These are phyloP conservation scores for Suhomyces bokatorum DNA, from an alignment of 1,139 yeast species.

Conservation along the genomic window DNA sequence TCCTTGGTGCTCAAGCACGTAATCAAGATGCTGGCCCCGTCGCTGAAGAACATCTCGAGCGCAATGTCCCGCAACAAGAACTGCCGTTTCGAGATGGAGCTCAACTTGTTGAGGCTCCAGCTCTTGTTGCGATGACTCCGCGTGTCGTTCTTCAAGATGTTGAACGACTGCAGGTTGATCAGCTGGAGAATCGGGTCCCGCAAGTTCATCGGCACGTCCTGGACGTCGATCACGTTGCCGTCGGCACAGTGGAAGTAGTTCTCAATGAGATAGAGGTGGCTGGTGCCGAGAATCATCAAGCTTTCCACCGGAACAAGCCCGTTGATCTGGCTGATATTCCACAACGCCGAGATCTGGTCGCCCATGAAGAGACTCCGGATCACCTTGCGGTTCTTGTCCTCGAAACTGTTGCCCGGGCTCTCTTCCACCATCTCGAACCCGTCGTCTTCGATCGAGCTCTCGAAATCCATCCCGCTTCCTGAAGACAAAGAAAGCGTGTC, in stretches of 20 bases:
- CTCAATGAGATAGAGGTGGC: conserved; percentile 65
- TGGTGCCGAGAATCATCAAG: conserved; percentile 64
- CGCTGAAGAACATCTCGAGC: conserved; percentile 68
- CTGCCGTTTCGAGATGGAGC: conserved; percentile 68
- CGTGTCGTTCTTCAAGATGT: conserved; percentile 19
- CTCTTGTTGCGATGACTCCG: conserved; percentile 47
- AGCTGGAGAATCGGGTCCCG: conserved; percentile 69
- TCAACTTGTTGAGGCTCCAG: conserved; percentile 59
- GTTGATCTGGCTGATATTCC: conserved; percentile 72
- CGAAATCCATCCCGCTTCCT: conserved; percentile 15
- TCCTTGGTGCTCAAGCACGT: conserved; percentile 53
- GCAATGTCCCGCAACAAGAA: conserved; percentile 78
- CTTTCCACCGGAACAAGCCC: conserved; percentile 77
- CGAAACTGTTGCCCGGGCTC: conserved; percentile 31
- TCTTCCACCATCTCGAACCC: conserved; percentile 50
- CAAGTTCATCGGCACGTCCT: conserved; percentile 58
- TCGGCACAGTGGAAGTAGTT: conserved; percentile 62
- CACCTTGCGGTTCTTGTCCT: conserved; percentile 74
- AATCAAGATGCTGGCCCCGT: conserved; percentile 66
- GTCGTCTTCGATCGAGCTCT: conserved; percentile 27
- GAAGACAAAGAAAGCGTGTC: conserved; percentile 30
- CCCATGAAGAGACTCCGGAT: conserved; percentile 65
- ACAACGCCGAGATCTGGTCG: conserved; percentile 68
- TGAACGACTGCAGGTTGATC: conserved; percentile 42
- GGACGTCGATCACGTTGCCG: conserved; percentile 66